Evolutionary conservation across 164 flowering plant genomes (phyloP).

Genomic region (Echeveria elegans): DNA sequence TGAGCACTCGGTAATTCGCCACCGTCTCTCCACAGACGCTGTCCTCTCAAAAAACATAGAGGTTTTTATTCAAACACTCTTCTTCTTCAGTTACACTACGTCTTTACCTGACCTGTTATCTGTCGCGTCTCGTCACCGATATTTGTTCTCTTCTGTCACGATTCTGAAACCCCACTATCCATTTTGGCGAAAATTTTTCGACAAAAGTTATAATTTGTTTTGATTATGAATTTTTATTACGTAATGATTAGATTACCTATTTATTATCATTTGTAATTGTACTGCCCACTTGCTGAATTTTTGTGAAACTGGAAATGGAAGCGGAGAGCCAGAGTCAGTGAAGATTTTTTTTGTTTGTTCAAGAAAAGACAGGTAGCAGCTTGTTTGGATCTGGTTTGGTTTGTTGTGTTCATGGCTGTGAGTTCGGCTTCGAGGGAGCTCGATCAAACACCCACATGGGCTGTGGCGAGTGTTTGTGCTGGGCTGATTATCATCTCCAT

Average conservation of each 20-base stretch:
- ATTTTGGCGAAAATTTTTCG: background rate
- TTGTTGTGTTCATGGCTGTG: conserved; percentile 16
- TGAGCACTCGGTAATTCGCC: too few species aligned
- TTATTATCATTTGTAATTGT: too few species aligned
- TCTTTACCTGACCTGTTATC: background rate
- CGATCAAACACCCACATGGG: conserved; percentile 88
- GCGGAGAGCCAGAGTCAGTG: too few species aligned
- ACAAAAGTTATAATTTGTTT: too few species aligned
- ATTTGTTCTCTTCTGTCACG: background rate
- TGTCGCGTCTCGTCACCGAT: background rate
- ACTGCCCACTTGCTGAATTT: background rate
- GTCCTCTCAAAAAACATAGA: background rate
- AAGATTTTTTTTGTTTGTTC: too few species aligned
- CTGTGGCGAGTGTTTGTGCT: conserved; percentile 72
- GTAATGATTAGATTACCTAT: too few species aligned
- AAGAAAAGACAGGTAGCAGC: too few species aligned
- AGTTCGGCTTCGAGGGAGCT: conserved; percentile 30
- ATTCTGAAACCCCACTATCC: background rate
- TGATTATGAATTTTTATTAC: too few species aligned
- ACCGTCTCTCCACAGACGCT: background rate
- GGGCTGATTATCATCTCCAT: conserved; percentile 63
- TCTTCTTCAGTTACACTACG: background rate
- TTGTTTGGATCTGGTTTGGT: background rate
- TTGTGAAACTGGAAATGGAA: background rate
- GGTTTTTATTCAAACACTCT: background rate